Percentiles rank a stretch among this genome's conserved stretches.
Conservation (phyloP, 441 rosid genomes). For the Erodium trifolium region DNA sequence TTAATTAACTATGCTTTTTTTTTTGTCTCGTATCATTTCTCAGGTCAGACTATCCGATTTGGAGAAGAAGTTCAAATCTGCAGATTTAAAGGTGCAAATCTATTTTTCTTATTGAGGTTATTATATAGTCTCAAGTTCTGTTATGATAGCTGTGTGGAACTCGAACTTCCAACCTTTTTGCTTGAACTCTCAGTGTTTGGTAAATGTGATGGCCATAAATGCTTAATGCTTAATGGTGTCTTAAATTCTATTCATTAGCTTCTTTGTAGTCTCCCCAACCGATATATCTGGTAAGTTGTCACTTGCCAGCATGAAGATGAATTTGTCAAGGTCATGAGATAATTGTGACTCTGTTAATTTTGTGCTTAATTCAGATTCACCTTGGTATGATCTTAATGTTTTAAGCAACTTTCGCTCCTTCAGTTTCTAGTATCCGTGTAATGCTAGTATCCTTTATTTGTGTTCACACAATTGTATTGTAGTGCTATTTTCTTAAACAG, state of each 20-base stretch:
- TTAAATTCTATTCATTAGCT: neutral
- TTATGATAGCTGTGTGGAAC: neutral
- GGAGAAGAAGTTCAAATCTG: constrained; percentile 49
- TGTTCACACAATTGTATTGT: neutral
- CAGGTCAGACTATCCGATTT: constrained; percentile 75
- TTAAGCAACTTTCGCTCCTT: neutral
- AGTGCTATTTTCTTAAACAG: neutral
- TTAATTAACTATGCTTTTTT: neutral
- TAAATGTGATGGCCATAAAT: neutral
- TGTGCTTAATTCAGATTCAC: neutral
- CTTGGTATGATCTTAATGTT: neutral
- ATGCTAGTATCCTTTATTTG: neutral
- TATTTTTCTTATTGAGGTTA: neutral
- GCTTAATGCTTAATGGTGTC: neutral
- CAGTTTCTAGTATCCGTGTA: neutral
- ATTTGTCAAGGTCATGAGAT: neutral
- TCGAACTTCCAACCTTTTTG: neutral
- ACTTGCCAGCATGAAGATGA: neutral
- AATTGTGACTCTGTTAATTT: neutral
- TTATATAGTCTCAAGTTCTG: neutral
- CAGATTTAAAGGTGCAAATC: constrained; percentile 54
- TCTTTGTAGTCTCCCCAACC: neutral
- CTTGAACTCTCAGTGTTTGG: neutral
- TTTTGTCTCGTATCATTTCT: constrained; percentile 14
- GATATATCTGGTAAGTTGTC: neutral